Conservation (phyloP, 164 flowering plant species). For the Nymphaea colorata region DNA sequence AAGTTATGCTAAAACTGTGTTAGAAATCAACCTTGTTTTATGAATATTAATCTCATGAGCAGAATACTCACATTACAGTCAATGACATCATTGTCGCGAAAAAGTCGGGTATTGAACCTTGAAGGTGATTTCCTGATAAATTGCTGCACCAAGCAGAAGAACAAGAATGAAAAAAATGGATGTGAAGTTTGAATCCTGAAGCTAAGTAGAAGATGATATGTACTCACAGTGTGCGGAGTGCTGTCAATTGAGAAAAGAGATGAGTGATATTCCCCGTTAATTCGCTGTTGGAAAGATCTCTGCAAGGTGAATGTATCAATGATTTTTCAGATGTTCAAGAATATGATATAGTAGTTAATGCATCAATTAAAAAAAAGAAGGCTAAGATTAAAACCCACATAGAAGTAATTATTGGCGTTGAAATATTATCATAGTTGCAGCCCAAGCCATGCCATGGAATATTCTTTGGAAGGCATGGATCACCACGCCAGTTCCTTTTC, state of each 20-base stretch:
- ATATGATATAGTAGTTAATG: neutral
- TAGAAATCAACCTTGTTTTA: too few species aligned
- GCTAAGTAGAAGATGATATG: neutral
- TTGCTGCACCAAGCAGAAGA: too few species aligned
- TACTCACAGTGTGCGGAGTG: neutral
- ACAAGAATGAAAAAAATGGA: too few species aligned
- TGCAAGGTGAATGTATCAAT: neutral
- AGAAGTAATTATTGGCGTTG: neutral
- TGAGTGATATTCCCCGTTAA: neutral
- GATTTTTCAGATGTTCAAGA: neutral
- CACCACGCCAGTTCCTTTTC: neutral
- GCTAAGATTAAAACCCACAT: neutral
- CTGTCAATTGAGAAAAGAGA: neutral
- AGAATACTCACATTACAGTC: too few species aligned
- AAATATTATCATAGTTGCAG: neutral
- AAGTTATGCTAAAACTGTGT: too few species aligned
- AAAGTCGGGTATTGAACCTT: too few species aligned
- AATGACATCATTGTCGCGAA: too few species aligned
- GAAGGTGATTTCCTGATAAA: too few species aligned
- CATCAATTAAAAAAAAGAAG: neutral
- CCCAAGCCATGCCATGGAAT: neutral
- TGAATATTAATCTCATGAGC: too few species aligned
- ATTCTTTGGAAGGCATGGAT: neutral
- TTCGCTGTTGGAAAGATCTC: neutral
- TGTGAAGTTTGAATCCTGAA: too few species aligned